Evolutionary conservation across 495 filamentous ascomycete genomes (phyloP).

Genomic region (Paragyromitra xinjiangensis): DNA sequence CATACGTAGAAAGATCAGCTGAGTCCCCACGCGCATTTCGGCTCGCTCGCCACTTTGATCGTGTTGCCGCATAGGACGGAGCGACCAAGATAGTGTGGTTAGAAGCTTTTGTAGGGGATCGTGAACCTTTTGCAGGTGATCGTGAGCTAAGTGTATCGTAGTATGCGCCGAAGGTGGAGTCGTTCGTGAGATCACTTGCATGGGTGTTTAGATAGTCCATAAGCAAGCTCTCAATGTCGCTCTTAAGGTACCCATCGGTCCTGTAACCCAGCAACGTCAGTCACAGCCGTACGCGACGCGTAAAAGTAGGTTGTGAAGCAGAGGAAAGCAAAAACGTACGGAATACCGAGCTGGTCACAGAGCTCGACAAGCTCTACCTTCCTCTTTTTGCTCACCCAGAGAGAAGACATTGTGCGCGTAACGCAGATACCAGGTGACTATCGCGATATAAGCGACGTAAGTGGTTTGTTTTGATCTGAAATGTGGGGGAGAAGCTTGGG

Average conservation of each 20-base stretch:
- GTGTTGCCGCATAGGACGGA: conserved; percentile 37
- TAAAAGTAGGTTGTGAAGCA: conserved; percentile 1
- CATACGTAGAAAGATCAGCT: conserved; percentile 51
- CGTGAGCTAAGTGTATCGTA: conserved; percentile 71
- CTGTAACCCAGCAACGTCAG: conserved; percentile 62
- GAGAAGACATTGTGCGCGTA: conserved; percentile 45
- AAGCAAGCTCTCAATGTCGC: conserved; percentile 79
- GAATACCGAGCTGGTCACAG: conserved; percentile 75
- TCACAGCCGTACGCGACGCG: conserved; percentile 27
- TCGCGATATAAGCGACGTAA: background rate
- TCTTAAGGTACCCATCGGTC: conserved; percentile 75
- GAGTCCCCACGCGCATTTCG: conserved; percentile 27
- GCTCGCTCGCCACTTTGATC: conserved; percentile 54
- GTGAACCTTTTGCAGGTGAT: conserved; percentile 28
- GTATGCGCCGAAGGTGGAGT: conserved; percentile 75
- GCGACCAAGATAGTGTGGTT: conserved; percentile 58
- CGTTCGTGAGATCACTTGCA: conserved; percentile 66
- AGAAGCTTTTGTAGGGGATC: conserved; percentile 76
- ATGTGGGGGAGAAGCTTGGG: conserved; percentile 33
- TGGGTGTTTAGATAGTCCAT: conserved; percentile 78
- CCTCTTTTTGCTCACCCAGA: conserved; percentile 82
- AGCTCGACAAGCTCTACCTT: conserved; percentile 83
- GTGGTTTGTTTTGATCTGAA: conserved; percentile 33
- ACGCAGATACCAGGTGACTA: background rate
- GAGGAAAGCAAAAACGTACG: conserved; percentile 60